Base-by-base conservation (phyloP, 2,329 filamentous ascomycete genomes). In the Sporothrix phasma region DNA sequence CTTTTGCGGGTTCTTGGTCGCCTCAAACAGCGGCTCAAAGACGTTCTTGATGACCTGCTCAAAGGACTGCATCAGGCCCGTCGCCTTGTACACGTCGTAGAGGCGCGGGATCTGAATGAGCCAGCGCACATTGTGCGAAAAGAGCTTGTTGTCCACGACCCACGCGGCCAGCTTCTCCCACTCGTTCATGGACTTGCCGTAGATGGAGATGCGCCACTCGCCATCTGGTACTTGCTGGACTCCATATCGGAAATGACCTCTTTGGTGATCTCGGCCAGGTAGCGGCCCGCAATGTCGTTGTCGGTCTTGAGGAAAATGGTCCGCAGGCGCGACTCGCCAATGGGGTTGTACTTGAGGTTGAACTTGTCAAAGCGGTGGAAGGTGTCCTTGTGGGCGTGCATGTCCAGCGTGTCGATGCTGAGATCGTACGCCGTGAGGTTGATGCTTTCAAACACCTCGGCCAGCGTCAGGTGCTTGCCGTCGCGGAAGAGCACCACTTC, bases 291-390 rank as follows among this genome's bases (percentile, higher is more conserved):
- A 73, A 99, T 96, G 74, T 92, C 93, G 74, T 99, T 99, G 76
- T 99, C 94, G 10, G 94, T 99, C 79, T 99, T 99, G 63, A 99
- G 79, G 74, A 99, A 99, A 70, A 99, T 99, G n/a, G 94, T 96
- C 71, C 94, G 86, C 64, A 99, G 79, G 63, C 94, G 87, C 49
- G 94, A 97, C 76, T 99, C 94, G 59, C 94, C 94, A 66, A 99
- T 87, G 0, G 94, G 94, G 70, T 99, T 99, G 74, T 99, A 99
- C 74, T 99, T 99, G 64, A 99, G 80, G 74, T 99, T 99, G 82
- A 99, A 99, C 75, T 99, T 99, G 80, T 99, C 94, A 73, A 99
- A 99, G 3, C 94, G 90, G 76, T 99, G 94, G 78, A 99, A 99
- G 0, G 91, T 95, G 75, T 99, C 94, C 11, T 91, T 97, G 73